Evolutionary conservation across 179 eudicot species (phyloP).

Genomic region (Beta macrorhiza): DNA sequence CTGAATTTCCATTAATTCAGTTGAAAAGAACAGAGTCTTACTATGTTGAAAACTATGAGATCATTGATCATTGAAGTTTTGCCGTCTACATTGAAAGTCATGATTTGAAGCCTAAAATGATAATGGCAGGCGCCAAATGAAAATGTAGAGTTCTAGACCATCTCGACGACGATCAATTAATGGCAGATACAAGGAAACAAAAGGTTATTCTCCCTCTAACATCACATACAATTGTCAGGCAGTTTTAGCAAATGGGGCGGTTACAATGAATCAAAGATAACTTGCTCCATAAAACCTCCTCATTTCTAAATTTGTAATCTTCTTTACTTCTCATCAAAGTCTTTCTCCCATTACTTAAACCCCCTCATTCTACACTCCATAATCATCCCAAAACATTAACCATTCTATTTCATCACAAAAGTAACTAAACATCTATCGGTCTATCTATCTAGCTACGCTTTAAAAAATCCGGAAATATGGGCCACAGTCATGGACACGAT

Average conservation of each 20-base stretch:
- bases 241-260: conserved; percentile 20
- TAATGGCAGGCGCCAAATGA: no score
- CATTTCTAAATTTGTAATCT: conserved; percentile 22
- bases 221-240: not conserved
- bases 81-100: no score
- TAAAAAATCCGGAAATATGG: conserved; percentile 12
- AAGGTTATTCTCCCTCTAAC: not conserved
- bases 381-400: not conserved
- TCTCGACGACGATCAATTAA: no score
- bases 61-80: no score
- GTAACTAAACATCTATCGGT: not conserved
- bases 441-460: not conserved
- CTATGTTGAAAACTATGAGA: no score
- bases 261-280: conserved; percentile 23
- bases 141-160: no score
- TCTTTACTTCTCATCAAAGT: conserved; percentile 40
- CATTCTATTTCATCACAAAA: not conserved
- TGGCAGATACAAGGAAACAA: no score
- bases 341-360: conserved; percentile 23
- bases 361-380: not conserved
- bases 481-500: conserved; percentile 47
- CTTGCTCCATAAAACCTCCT: conserved; percentile 27
- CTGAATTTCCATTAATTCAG: no score
- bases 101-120: no score
- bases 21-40: no score